phyloP scores from a whole-genome alignment of 257 asterid genomes.

The Nicotiana knightiana region DNA sequence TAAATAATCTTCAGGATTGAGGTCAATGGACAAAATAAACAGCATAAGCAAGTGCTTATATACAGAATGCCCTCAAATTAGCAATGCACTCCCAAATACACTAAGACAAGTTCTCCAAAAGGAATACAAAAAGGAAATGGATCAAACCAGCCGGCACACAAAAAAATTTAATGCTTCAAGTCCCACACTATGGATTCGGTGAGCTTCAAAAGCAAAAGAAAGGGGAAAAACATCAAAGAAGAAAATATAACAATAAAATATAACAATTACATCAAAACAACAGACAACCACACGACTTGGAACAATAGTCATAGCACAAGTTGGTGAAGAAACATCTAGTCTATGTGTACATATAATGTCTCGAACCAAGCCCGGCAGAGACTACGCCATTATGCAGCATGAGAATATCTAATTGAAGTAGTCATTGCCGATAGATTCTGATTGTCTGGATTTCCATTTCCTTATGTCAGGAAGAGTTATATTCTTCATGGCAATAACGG shows the following conservation, averaged over 20 bases:
- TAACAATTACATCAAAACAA: background rate
- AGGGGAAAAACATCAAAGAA: background rate
- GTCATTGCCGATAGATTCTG: background rate
- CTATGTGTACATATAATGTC: background rate
- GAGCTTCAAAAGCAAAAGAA: background rate
- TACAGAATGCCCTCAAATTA: background rate
- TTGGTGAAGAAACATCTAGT: slow-evolving; percentile 4
- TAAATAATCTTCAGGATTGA: background rate
- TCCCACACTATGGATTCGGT: background rate
- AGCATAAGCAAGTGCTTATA: background rate
- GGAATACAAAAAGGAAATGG: background rate
- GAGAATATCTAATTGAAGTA: background rate
- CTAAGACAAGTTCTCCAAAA: slow-evolving; percentile 1
- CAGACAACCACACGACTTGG: background rate
- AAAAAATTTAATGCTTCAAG: background rate
- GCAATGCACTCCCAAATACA: background rate
- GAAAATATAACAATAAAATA: background rate
- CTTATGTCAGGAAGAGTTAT: background rate
- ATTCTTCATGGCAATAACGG: background rate
- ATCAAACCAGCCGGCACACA: background rate
- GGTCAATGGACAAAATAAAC: background rate
- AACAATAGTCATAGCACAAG: background rate
- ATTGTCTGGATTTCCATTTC: background rate
- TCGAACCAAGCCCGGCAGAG: background rate
- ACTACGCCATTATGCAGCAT: background rate